Evolutionary conservation across 441 rosid genomes (phyloP), one percentile per base, ranked within the genome.

Genomic region (Populus tomentosa): DNA sequence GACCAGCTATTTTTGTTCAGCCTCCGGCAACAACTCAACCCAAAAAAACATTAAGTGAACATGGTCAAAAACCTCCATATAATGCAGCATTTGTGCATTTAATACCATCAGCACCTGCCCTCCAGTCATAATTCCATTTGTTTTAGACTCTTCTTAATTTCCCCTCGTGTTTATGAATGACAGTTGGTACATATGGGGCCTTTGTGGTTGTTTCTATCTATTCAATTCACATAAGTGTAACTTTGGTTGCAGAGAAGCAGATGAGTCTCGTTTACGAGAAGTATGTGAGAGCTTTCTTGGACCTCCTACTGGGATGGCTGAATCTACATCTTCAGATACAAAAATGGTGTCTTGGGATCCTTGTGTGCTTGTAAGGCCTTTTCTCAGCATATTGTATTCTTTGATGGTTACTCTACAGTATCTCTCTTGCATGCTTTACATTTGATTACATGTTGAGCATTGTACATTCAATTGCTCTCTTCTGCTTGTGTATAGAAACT

Each of bases 261-360:
- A 94, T 36, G 98, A 96, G 78, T 91, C 97, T 28, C 93, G 98
- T 70, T 84, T 96, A 77, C 90, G 98, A 67, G 99, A 96, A 88
- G 90, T 92, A 26, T 94, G 94, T 68, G 98, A 96, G 87, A 89
- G 90, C 86, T 96, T 94, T 88, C 94, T 94, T 70, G 98, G 99
- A 77, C 99, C 98, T 71, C 99, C 99, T 14, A 89, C 92, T 80
- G 97, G 98, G 70, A 92, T 92, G 94, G 87, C 76, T 56, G 91
- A 87, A 83, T 85, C 89, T 42, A 42, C 86, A 73, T 70, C 87
- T 75, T 82, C 87, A 35, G 92, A 91, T 80, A 24, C 85, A 59
- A 79, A 76, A 73, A 84, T 84, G 79, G 83, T 80, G 67, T 87
- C 91, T 61, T 94, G 99, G 99, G 96, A 96, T 85, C 98, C 99